Base-by-base conservation (phyloP, 75 land plant genomes). In the Selaginella moellendorffii region DNA sequence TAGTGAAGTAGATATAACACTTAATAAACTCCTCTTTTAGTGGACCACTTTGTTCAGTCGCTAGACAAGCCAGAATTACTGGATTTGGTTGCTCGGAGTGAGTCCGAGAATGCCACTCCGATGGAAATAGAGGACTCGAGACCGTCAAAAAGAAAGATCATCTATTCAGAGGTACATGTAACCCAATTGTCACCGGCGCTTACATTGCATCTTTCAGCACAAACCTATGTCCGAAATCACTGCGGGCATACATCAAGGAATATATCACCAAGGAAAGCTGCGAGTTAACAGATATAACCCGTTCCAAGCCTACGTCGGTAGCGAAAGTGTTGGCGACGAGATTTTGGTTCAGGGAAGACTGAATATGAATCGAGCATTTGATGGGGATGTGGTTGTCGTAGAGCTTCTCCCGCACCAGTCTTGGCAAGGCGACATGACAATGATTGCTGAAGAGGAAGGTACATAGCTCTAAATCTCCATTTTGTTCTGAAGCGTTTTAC, bases 311-410 rank as follows among this genome's bases (percentile, higher is more conserved):
- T 93, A 93, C 76, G 98, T 93, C 60, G 90, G 90, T 54, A 93
- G 98, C 77, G 98, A 93, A 63, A 93, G 98, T 61, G 86, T 89
- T 68, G 98, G 96, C n/a, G 93, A 89, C 67, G 98, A 93, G 61
- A 93, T 93, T 0, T 66, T 85, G 25, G 80, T 93, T 2, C 73
- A 79, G 77, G 98, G 98, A 26, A 78, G 96, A 24, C 19, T 52
- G 30, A 90, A 93, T 77, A 93, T 93, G 98, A 93, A 93, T 68
- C 83, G 98, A 22, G 90, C 96, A 60, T 93, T 93, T 76, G 98
- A 93, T 72, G 96, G 98, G 29, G 98, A 93, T 74, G 71, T 88
- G 56, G 98, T 93, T 63, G 98, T 96, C 2, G 90, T 93, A 61
- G 98, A 93, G 80, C 82, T 93, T 56, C 66, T 88, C 53, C 87